Evolutionary conservation across 257 asterid genomes (phyloP).

Genomic region (Cinchona pubescens): DNA sequence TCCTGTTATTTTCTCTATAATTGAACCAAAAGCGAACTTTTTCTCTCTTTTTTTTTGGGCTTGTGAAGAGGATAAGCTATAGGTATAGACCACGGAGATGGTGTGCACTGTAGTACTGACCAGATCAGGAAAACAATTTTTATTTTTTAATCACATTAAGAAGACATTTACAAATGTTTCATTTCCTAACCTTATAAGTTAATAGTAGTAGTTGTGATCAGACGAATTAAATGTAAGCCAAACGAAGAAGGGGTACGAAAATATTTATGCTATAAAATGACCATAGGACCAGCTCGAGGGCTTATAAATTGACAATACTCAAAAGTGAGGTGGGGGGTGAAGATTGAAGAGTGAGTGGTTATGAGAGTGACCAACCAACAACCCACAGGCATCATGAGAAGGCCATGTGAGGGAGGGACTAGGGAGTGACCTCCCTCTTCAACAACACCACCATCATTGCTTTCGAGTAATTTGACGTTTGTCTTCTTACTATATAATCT

Average conservation of each 20-base stretch:
- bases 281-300: neutral
- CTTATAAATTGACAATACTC: neutral
- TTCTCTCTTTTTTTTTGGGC: neutral
- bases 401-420: slow-evolving; percentile 33
- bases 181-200: neutral
- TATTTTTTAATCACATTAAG: too few relatives aligned
- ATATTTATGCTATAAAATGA: neutral
- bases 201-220: neutral
- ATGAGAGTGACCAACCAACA: slow-evolving; percentile 35
- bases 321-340: neutral
- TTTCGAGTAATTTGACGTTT: neutral
- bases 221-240: neutral
- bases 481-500: neutral
- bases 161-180: neutral
- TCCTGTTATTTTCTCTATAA: neutral
- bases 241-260: neutral
- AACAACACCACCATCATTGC: neutral
- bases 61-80: neutral
- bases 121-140: too few relatives aligned
- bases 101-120: too few relatives aligned
- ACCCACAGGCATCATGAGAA: slow-evolving; percentile 25
- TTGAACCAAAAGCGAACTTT: neutral
- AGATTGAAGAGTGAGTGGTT: slow-evolving; percentile 11
- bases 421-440: slow-evolving; percentile 13
- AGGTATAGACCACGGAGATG: too few relatives aligned